Conservation (phyloP, 768 basidiomycete species). For the Lactarius akahatsu region DNA sequence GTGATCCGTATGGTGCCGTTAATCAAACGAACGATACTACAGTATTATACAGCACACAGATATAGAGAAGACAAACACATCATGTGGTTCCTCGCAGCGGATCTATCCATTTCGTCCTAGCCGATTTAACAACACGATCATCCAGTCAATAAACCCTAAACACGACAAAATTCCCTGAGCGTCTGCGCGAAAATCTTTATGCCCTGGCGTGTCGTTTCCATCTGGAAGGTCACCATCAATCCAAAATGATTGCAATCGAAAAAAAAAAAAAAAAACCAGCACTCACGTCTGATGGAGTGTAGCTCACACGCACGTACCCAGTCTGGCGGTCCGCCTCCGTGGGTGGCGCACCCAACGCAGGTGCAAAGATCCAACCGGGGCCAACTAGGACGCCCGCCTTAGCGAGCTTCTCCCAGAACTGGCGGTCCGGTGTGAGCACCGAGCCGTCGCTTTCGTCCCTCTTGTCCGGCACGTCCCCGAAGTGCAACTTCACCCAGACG, state of each 20-base stretch:
- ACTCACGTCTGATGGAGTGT: slow-evolving; percentile 53
- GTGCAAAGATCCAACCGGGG: slow-evolving; percentile 49
- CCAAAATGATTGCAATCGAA: not conserved
- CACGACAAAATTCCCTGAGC: slow-evolving; percentile 20
- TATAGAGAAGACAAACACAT: not conserved
- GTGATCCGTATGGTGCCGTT: no score
- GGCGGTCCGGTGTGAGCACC: slow-evolving; percentile 50
- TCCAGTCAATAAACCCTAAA: not conserved
- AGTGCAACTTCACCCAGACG: slow-evolving; percentile 65
- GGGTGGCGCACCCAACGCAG: not conserved
- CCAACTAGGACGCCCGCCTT: slow-evolving; percentile 64
- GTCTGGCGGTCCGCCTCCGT: slow-evolving; percentile 26
- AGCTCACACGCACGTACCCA: slow-evolving; percentile 60
- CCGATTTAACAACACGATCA: no score
- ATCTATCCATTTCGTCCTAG: not conserved
- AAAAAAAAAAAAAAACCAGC: not conserved
- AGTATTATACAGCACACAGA: no score
- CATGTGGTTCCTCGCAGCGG: not conserved
- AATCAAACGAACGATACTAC: no score
- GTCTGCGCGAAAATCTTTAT: slow-evolving; percentile 23
- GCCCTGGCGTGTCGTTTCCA: slow-evolving; percentile 16
- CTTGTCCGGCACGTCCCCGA: slow-evolving; percentile 54
- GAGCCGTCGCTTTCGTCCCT: slow-evolving; percentile 30
- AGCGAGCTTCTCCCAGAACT: slow-evolving; percentile 60
- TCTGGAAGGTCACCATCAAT: slow-evolving; percentile 26